A percentile compares a stretch with the other conserved stretches of the same genome.
Evolutionary conservation across 1,139 yeast genomes (phyloP).

Genomic region (Yamadazyma aaseri): DNA sequence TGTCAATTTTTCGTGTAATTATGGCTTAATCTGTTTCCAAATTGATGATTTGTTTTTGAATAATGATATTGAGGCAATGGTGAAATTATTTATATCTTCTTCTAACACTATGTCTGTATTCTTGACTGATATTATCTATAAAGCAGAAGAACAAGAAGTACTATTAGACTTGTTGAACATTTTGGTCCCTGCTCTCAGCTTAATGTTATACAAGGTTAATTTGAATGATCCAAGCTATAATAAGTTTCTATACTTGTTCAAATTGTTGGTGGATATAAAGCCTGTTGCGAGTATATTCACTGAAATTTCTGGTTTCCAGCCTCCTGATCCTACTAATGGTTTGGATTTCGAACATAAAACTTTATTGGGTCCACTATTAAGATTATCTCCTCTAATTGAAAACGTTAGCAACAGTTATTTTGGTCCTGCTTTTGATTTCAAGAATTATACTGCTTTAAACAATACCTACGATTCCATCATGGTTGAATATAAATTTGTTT

Average conservation of each 20-base stretch:
- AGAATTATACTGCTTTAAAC: conserved; percentile 41
- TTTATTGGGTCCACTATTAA: conserved; percentile 72
- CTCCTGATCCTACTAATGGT: conserved; percentile 41
- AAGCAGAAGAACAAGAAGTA: conserved; percentile 66
- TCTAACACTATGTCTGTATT: conserved; percentile 47
- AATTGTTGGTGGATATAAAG: conserved; percentile 59
- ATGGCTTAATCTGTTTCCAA: conserved; percentile 69
- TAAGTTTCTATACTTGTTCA: conserved; percentile 52
- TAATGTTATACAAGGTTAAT: conserved; percentile 27
- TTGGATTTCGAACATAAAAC: conserved; percentile 59
- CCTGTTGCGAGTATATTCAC: conserved; percentile 62
- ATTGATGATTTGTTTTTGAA: conserved; percentile 63
- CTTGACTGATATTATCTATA: conserved; percentile 53
- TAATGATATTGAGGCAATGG: conserved; percentile 29
- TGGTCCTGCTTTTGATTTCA: conserved; percentile 40
- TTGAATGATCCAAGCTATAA: conserved; percentile 50
- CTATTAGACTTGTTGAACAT: conserved; percentile 58
- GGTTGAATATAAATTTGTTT: conserved; percentile 54
- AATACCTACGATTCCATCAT: conserved; percentile 56
- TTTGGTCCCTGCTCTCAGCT: conserved; percentile 49
- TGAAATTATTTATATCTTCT: conserved; percentile 28
- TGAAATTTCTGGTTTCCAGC: conserved; percentile 53
- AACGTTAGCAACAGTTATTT: conserved; percentile 44
- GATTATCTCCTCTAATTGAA: conserved; percentile 67
- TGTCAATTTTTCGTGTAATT: conserved; percentile 57